Base-by-base conservation (phyloP, 148 eudicot genomes). In the Chenopodium suecicum region DNA sequence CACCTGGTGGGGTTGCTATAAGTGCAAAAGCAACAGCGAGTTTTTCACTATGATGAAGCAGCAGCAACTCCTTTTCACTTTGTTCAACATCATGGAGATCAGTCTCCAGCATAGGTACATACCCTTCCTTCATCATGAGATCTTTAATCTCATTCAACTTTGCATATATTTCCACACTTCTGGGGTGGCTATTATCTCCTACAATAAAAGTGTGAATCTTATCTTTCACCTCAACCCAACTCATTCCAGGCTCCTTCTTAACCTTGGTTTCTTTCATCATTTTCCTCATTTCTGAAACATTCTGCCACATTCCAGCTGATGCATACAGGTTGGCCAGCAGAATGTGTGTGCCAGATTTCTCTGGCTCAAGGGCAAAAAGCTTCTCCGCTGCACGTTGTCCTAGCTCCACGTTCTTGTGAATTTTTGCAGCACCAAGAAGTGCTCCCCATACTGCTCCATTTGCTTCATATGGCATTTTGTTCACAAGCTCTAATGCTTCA, bases 191-290 rank as follows among this genome's bases (percentile, higher is more conserved):
- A 77, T 87, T 85, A 63, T 91, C 94, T 78, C 91, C 93, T 48
- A 90, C 94, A 41, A 88, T 76, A 74, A 93, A 93, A 7, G 94
- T 91, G 84, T 91, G 84, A 12, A 93, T 82, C 77, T 82, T 88
- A 72, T 87, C 87, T 85, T 89, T 88, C 48, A 91, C 79, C 82
- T 93, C 97, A 48, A 93, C 84, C 94, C 94, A 93, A 80, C 97
- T 93, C 89, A 90, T 84, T 8, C 94, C 97, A 2, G 97, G 97
- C 65, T 90, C 94, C 84, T 93, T 93, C 86, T 91, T 91, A 73
- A 91, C 90, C 44, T 84, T 87, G 27, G 80, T 86, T 54, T 90
- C 86, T 76, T 85, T 90, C 97, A 93, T 93, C 71, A 84, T 73
- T 79, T 81, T 89, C 78, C 97, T 85, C 81, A 87, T 83, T 46